phyloP scores from a whole-genome alignment of 2,329 filamentous ascomycete species.

The Xylaria hypoxylon region DNA sequence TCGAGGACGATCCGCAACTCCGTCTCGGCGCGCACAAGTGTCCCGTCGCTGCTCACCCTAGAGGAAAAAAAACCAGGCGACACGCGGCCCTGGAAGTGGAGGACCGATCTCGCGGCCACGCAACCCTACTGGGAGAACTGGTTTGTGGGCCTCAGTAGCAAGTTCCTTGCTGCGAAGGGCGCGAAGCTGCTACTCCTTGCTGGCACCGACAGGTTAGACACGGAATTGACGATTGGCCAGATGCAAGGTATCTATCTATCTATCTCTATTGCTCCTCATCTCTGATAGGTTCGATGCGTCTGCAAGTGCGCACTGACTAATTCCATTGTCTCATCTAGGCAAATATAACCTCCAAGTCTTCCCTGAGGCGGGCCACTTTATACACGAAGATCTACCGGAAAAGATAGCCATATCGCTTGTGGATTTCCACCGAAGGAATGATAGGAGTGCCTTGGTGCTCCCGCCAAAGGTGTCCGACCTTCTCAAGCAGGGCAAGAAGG shows the following conservation, averaged over 20 bases:
- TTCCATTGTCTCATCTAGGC: slow-evolving; percentile 58
- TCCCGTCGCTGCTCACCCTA: slow-evolving; percentile 78
- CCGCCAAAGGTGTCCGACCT: slow-evolving; percentile 91
- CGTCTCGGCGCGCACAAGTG: slow-evolving; percentile 85
- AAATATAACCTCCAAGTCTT: slow-evolving; percentile 97
- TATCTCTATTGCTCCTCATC: background rate
- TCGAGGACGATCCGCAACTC: slow-evolving; percentile 87
- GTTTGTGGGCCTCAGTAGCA: slow-evolving; percentile 88
- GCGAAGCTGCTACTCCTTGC: slow-evolving; percentile 51
- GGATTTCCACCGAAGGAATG: slow-evolving; percentile 93
- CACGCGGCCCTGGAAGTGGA: slow-evolving; percentile 78
- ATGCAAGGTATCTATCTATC: slow-evolving; percentile 50
- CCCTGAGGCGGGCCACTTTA: slow-evolving; percentile 94
- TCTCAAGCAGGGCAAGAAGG: slow-evolving; percentile 70
- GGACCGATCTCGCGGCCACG: slow-evolving; percentile 84
- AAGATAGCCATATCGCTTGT: slow-evolving; percentile 87
- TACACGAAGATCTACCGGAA: slow-evolving; percentile 93
- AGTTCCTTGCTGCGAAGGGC: slow-evolving; percentile 85
- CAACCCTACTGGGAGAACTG: slow-evolving; percentile 94
- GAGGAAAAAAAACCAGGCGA: slow-evolving; percentile 40
- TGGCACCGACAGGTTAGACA: slow-evolving; percentile 52
- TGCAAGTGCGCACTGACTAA: slow-evolving; percentile 1
- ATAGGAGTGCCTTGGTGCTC: slow-evolving; percentile 83
- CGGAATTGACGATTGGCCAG: slow-evolving; percentile 53
- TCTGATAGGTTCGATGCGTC: slow-evolving; percentile 20